Evolutionary conservation across 106 monocot genomes (phyloP), one percentile per base, ranked within the genome.

Genomic region (Allium cepa): DNA sequence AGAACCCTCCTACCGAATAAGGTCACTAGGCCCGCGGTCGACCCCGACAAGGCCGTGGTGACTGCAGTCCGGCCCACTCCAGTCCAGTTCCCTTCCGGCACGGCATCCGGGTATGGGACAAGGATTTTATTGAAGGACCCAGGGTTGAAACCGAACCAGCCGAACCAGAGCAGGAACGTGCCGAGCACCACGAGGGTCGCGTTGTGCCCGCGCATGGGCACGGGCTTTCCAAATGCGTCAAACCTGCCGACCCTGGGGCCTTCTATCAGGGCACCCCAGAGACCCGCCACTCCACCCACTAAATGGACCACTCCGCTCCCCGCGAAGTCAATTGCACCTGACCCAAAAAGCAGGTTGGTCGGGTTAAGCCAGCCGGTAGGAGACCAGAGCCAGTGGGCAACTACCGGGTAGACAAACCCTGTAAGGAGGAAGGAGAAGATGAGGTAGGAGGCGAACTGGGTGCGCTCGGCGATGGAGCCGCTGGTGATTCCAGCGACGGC

Each of bases 361-460:
- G 67, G 52, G 11, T 52, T 75, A 47, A 77, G 77, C 84, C 87
- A 88, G 4, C 87, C 84, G 4, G 63, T 69, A 11, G 78, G 17
- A 7, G 83, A 88, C 87, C 87, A 84, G 50, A 88, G 67, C 87
- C 83, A 83, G 65, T 88, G 80, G 0, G 73, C 83, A 22, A 71
- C 87, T 10, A 88, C 81, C n/a, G 87, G 87, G 67, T 88, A 88
- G 9, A 88, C 87, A 65, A 88, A 84, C 6, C 83, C 83, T 8
- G 87, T 84, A 51, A 83, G 74, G 53, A 80, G 63, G 71, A 73
- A 77, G 18, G 87, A 83, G 69, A 57, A 83, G 46, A 84, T 49
- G 49, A 88, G 88, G 55, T 88, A 88, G 49, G 88, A 78, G n/a
- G 68, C 72, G 57, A 88, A 88, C 70, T 84, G 78, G 8, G 84